Evolutionary conservation across 257 asterid species (phyloP).

Genomic region (Cinchona pubescens): DNA sequence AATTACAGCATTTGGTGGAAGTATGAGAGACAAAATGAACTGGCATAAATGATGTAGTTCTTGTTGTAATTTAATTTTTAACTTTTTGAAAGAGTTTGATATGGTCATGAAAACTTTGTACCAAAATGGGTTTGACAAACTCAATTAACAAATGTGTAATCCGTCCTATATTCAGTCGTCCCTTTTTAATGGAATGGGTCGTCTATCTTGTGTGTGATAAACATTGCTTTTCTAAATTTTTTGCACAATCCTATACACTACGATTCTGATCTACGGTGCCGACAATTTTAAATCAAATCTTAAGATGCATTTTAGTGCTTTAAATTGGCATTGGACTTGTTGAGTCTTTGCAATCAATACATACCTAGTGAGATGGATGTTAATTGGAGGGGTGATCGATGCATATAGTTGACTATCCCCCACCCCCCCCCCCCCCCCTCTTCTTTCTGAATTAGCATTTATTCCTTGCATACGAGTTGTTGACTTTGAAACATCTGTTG

Average conservation of each 20-base stretch:
- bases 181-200: not conserved
- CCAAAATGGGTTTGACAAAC: not conserved
- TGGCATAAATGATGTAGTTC: not conserved
- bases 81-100: not conserved
- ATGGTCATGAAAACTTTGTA: not conserved
- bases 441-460: not conserved
- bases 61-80: not conserved
- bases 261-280: too few relatives aligned
- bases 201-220: too few relatives aligned
- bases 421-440: too few relatives aligned
- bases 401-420: not conserved
- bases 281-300: not conserved
- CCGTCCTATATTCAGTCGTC: not conserved
- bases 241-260: too few relatives aligned
- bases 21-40: not conserved
- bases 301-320: not conserved
- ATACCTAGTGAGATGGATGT: too few relatives aligned
- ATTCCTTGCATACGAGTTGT: not conserved
- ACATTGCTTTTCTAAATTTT: too few relatives aligned
- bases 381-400: not conserved
- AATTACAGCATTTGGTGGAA: not conserved
- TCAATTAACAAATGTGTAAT: not conserved
- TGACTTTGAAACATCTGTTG: not conserved
- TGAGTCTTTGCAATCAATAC: too few relatives aligned
- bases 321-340: not conserved